Evolutionary conservation across 2,329 filamentous ascomycete species (phyloP).

Genomic region (Monilinia polystroma): DNA sequence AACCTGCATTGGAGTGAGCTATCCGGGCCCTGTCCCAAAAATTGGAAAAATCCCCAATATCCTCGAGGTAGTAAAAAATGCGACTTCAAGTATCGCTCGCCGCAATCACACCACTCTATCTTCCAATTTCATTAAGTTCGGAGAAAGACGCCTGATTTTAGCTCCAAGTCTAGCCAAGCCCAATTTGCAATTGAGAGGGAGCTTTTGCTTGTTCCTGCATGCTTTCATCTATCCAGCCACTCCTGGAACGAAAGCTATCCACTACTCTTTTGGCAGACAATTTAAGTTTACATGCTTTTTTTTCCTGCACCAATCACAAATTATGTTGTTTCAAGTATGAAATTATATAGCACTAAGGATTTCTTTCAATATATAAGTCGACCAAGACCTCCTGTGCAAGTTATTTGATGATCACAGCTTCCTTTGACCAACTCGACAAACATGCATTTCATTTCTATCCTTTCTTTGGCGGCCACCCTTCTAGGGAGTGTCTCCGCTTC

Average conservation of each 20-base stretch:
- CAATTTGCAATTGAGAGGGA: neutral
- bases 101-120: neutral
- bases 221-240: neutral
- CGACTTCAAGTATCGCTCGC: neutral
- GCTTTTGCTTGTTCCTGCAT: neutral
- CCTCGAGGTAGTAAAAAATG: neutral
- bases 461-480: conserved; percentile 9
- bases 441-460: conserved; percentile 15
- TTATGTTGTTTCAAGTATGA: neutral
- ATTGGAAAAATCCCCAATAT: neutral
- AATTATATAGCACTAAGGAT: neutral
- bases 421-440: neutral
- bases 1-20: neutral
- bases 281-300: neutral
- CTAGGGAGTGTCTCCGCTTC: conserved; percentile 6
- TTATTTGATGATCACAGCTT: neutral
- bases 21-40: conserved; percentile 6
- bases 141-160: neutral
- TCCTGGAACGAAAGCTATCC: neutral
- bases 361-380: neutral
- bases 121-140: neutral
- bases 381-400: neutral
- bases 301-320: conserved; percentile 12
- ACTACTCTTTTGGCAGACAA: neutral
- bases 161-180: neutral